Base-by-base conservation (phyloP, 257 asterid species). In the Rhazya stricta region DNA sequence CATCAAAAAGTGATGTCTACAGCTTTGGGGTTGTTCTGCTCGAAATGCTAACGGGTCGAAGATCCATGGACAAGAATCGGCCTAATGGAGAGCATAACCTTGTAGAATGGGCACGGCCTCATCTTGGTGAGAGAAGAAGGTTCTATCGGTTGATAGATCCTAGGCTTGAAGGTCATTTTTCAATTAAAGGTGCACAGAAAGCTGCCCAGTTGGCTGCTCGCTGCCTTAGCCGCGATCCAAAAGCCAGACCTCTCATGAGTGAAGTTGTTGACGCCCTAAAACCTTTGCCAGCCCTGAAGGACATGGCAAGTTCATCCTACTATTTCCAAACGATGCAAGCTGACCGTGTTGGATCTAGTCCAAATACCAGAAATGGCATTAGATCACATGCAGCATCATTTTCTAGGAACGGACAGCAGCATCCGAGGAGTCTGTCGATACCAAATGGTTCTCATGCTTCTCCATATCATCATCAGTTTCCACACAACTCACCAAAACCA, bases 91-190 rank as follows among this genome's bases (percentile, higher is more conserved):
- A 94, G 56, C 99, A 92, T 37, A 94, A 94, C 85, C 97, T 94
- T 1, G 97, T 94, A 54, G 97, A 90, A 79, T 94, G 97, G 97
- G 97, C 99, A 30, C 76, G 99, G 77, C 97, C 97, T 23, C 92
- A 89, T 81, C 89, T 94, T n/a, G 81, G 86, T 5, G 97, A 94
- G 75, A 87, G 88, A 83, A 89, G 84, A 30, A 90, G 87, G 74
- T 90, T 92, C 81, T 89, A 90, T 58, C 90, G 92, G 43, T 43
- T 94, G 78, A 89, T 94, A 85, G 99, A 94, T 79, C 97, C 99
- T 36, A 90, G 91, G 27, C 97, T 94, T 0, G 97, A 94, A 80
- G 99, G 97, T 19, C 97, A 90, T 83, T 94, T 90, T 68, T 94
- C 99, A 0, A 84, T 94, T 36, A 94, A 87, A 83, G 99, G 97